Evolutionary conservation across 371 early-diverging fungal genomes (phyloP).

Genomic region (Actinomortierella ambigua): DNA sequence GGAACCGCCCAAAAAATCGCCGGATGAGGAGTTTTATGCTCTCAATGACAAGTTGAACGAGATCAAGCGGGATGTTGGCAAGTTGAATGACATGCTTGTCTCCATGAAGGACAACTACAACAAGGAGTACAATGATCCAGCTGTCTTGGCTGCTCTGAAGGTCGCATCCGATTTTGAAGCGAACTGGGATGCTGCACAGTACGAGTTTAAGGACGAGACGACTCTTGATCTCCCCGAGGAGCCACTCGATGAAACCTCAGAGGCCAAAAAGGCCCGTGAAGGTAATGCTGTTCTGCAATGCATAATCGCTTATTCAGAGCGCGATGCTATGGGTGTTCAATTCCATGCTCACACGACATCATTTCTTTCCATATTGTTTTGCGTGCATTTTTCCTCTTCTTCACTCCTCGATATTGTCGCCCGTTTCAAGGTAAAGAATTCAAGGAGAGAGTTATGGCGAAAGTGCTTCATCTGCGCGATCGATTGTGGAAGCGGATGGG

Average conservation of each 20-base stretch:
- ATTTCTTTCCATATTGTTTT: no score
- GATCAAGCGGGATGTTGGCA: constrained; percentile 21
- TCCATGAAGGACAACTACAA: constrained; percentile 30
- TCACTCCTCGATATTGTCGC: no score
- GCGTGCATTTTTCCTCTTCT: no score
- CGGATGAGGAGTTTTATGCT: constrained; percentile 1
- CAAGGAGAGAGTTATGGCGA: no score
- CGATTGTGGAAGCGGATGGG: not conserved
- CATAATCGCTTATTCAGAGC: not conserved
- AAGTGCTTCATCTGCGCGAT: no score
- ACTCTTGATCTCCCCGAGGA: constrained; percentile 18
- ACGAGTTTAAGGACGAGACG: constrained; percentile 24
- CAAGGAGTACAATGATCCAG: constrained; percentile 32
- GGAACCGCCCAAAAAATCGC: not conserved
- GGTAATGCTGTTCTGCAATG: constrained; percentile 8
- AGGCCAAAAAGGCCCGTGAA: constrained; percentile 8
- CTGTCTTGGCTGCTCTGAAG: constrained; percentile 25
- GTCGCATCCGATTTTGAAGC: constrained; percentile 18
- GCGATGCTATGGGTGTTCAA: no score
- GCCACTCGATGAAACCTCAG: constrained; percentile 7
- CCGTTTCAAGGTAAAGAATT: no score
- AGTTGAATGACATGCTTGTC: constrained; percentile 21
- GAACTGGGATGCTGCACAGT: constrained; percentile 14
- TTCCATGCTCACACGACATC: no score
- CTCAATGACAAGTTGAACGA: constrained; percentile 10